A percentile compares a stretch with the other conserved stretches of the same genome.
Evolutionary conservation across 768 basidiomycete species (phyloP).

Genomic region (Termitomyces sp.): DNA sequence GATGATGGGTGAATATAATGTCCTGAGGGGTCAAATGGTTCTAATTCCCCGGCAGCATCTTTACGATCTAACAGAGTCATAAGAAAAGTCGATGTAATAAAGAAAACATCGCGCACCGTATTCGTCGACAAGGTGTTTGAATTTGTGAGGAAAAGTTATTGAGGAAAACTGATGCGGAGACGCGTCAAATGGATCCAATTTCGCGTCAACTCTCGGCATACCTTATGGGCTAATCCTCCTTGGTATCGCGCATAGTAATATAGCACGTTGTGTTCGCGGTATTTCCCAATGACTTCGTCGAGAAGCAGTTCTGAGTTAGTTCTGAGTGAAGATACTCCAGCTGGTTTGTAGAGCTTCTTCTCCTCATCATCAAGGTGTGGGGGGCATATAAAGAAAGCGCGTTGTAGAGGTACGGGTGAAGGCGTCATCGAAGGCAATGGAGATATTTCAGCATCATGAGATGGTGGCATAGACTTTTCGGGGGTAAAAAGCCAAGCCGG

Average conservation of each 20-base stretch:
- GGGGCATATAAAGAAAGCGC: conserved; percentile 27
- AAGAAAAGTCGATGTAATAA: conserved; percentile 6
- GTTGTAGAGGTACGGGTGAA: background rate
- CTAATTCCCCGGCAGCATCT: conserved; percentile 35
- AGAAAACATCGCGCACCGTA: conserved; percentile 42
- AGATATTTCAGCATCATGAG: background rate
- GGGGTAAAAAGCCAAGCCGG: conserved; percentile 18
- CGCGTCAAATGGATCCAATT: conserved; percentile 19
- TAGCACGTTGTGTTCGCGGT: conserved; percentile 26
- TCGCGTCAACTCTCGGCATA: conserved; percentile 24
- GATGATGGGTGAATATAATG: conserved; percentile 53
- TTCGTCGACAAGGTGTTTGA: conserved; percentile 41
- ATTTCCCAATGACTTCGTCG: conserved; percentile 56
- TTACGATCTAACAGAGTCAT: conserved; percentile 34
- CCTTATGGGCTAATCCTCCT: conserved; percentile 56
- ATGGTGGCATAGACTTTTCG: background rate
- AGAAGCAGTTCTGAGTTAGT: conserved; percentile 25
- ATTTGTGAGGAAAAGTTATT: conserved; percentile 27
- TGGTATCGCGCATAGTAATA: conserved; percentile 60
- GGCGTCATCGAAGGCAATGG: background rate
- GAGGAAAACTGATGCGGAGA: conserved; percentile 36
- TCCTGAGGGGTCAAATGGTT: conserved; percentile 57
- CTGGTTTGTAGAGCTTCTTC: conserved; percentile 36
- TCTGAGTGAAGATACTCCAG: conserved; percentile 26
- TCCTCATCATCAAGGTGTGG: conserved; percentile 31